Conservation (phyloP, 164 flowering plant genomes). For the Stephania yunnanensis region DNA sequence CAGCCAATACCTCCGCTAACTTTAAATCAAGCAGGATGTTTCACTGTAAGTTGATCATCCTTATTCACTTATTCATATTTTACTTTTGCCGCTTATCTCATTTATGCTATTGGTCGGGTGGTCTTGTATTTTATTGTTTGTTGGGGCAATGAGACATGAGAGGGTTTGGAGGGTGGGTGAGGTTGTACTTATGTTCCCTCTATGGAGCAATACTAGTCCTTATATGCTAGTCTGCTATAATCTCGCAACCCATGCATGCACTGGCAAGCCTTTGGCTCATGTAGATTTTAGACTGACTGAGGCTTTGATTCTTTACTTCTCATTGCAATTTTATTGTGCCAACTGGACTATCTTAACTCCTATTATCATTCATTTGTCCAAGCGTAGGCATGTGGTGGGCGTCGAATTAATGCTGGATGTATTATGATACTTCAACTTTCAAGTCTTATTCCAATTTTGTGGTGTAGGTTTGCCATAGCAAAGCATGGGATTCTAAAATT, state of each 20-base stretch:
- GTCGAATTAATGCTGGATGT: background rate
- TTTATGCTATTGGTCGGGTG: background rate
- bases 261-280: background rate
- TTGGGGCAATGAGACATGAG: background rate
- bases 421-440: background rate
- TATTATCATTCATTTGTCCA: background rate
- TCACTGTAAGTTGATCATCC: constrained; percentile 54
- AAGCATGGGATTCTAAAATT: constrained; percentile 98
- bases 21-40: constrained; percentile 92
- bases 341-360: background rate
- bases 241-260: background rate
- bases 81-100: background rate
- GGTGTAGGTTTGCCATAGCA: constrained; percentile 91
- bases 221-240: background rate
- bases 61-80: background rate
- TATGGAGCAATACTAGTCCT: background rate
- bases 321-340: background rate
- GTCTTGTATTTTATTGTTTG: background rate
- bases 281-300: background rate
- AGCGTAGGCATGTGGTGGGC: background rate
- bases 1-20: constrained; percentile 84
- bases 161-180: background rate
- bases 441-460: background rate
- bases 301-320: background rate
- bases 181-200: background rate